Percentiles rank a stretch among this genome's conserved stretches.
Conservation (phyloP, 805 yeast species). For the Aciculoconidium aculeatum region DNA sequence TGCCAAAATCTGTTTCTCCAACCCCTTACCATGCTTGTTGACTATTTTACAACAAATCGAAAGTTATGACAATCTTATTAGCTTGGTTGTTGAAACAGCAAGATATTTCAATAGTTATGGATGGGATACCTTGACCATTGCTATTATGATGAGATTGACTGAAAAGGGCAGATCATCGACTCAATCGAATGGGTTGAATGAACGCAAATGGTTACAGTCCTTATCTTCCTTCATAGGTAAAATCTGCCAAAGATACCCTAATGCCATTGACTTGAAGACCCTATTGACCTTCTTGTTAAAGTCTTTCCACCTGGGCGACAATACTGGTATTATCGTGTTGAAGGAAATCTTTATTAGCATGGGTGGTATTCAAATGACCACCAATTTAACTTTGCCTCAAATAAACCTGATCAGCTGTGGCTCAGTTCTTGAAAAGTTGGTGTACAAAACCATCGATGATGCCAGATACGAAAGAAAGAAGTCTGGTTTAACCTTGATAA, state of each 20-base stretch:
- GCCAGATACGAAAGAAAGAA: slow-evolving; percentile 41
- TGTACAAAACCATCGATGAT: slow-evolving; percentile 56
- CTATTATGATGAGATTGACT: slow-evolving; percentile 64
- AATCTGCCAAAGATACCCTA: slow-evolving; percentile 49
- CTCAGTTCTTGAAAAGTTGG: slow-evolving; percentile 46
- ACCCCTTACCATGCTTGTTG: slow-evolving; percentile 73
- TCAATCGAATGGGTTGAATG: slow-evolving; percentile 76
- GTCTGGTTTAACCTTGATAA: slow-evolving; percentile 48
- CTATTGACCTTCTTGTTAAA: slow-evolving; percentile 55
- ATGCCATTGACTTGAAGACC: slow-evolving; percentile 54
- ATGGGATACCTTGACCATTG: slow-evolving; percentile 80
- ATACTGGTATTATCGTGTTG: slow-evolving; percentile 56
- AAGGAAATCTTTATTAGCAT: slow-evolving; percentile 62
- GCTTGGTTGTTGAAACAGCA: slow-evolving; percentile 73
- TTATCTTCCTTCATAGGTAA: slow-evolving; percentile 75
- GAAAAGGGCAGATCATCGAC: slow-evolving; percentile 55
- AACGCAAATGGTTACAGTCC: slow-evolving; percentile 81
- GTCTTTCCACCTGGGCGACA: slow-evolving; percentile 55
- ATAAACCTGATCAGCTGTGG: slow-evolving; percentile 64
- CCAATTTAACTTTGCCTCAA: slow-evolving; percentile 63
- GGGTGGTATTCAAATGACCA: slow-evolving; percentile 72
- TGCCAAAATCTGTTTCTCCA: slow-evolving; percentile 64
- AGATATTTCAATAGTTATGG: slow-evolving; percentile 67
- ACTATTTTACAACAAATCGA: slow-evolving; percentile 78
- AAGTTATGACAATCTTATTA: slow-evolving; percentile 82